phyloP scores from a whole-genome alignment of 2,329 filamentous ascomycete species.

The Fusarium setosum region DNA sequence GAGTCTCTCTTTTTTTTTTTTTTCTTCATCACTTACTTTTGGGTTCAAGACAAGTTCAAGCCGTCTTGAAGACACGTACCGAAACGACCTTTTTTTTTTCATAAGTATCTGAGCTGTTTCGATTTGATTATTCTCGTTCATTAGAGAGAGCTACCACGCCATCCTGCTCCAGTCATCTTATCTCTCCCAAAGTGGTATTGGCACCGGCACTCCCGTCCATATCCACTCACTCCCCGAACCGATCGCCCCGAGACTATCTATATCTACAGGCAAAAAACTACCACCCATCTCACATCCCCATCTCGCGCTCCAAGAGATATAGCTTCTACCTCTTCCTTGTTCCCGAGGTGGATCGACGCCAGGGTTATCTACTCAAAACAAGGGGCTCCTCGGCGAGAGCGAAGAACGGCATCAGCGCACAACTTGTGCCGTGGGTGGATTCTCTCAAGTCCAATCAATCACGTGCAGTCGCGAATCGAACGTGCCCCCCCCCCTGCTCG shows the following conservation, averaged over 20 bases:
- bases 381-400: constrained; percentile 32
- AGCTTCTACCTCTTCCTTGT: background rate
- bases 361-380: constrained; percentile 11
- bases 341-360: constrained; percentile 20
- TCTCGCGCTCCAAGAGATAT: background rate
- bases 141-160: background rate
- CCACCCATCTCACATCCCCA: background rate
- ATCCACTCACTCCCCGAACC: background rate
- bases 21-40: too few relatives aligned
- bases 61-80: background rate
- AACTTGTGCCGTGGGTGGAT: background rate
- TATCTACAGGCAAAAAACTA: background rate
- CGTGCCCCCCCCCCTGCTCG: too few relatives aligned
- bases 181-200: background rate
- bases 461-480: constrained; percentile 11
- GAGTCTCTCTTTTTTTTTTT: background rate
- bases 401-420: constrained; percentile 11
- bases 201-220: background rate
- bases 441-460: too few relatives aligned
- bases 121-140: background rate
- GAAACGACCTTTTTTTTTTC: background rate
- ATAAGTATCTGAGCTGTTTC: too few relatives aligned
- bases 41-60: too few relatives aligned
- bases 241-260: background rate
- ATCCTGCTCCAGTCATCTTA: too few relatives aligned